A percentile compares a stretch with the other conserved stretches of the same genome.
Evolutionary conservation across 2,329 filamentous ascomycete species (phyloP).

Genomic region (Nothopassalora personata): DNA sequence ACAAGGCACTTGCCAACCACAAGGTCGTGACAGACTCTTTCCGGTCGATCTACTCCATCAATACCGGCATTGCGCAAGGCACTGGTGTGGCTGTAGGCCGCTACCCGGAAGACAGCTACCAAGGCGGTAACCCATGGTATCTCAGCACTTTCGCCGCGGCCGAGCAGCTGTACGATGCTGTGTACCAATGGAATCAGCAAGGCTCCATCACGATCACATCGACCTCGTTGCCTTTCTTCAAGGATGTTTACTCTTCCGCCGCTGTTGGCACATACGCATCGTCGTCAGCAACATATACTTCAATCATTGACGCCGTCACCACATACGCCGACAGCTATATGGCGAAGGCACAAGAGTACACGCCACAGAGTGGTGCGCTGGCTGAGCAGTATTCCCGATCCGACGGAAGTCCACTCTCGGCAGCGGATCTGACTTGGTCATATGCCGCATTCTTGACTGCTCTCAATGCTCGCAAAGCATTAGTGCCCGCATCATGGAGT

Average conservation of each 20-base stretch:
- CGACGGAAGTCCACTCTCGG: conserved; percentile 51
- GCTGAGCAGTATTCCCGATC: conserved; percentile 61
- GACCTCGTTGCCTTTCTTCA: conserved; percentile 66
- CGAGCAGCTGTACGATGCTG: conserved; percentile 71
- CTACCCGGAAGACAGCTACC: conserved; percentile 46
- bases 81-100: conserved; percentile 47
- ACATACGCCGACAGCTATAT: conserved; percentile 58
- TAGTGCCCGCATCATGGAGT: conserved; percentile 55
- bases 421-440: conserved; percentile 66
- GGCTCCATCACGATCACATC: conserved; percentile 61
- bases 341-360: conserved; percentile 40
- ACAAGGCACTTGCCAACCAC: conserved; percentile 60
- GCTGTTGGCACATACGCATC: conserved; percentile 60
- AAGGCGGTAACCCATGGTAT: conserved; percentile 37
- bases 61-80: conserved; percentile 57
- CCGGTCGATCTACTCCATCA: conserved; percentile 64
- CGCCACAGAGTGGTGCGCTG: conserved; percentile 56
- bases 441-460: conserved; percentile 65
- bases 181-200: conserved; percentile 63
- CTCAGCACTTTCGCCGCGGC: conserved; percentile 70
- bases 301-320: conserved; percentile 56
- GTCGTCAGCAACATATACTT: conserved; percentile 26
- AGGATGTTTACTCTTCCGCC: conserved; percentile 55
- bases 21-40: conserved; percentile 72
- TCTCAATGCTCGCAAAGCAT: conserved; percentile 51